Base-by-base conservation (phyloP, 768 basidiomycete species). In the Tremella fuciformis region DNA sequence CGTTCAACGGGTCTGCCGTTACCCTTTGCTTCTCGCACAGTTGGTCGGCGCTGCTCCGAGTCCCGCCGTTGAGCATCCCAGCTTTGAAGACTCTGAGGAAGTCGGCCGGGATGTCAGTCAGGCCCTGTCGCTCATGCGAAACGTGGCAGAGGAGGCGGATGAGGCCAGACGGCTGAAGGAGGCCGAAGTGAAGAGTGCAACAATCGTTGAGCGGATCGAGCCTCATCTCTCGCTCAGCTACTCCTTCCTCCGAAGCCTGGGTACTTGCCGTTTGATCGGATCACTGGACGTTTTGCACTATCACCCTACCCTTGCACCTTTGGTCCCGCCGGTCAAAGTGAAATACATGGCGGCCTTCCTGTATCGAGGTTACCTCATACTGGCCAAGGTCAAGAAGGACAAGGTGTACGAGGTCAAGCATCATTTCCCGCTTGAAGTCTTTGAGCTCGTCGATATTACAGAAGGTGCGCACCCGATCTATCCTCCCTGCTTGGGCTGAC, bases 1-100 rank as follows among this genome's bases (percentile, higher is more conserved):
- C n/a, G 83, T 97, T 15, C 94, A 99, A 77, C 82, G 92, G 51
- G 87, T 99, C 50, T 97, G 93, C 83, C 89, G 87, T 66, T 99
- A 99, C 72, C 91, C 92, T 16, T 82, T 98, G 51, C 82, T 99
- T 8, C 83, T 99, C 46, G 86, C 85, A 57, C 85, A 88, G 66
- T 82, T 96, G 37, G 77, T 76, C 29, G 64, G 59, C 16, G 57
- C 66, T 11, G 58, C 66, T 8, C 58, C 63, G 8, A 47, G 44
- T 29, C 62, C 69, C 13, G 42, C n/a, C 7, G 55, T 26, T 3
- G 59, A 64, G 37, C 59, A 50, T 8, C 38, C 37, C 3, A 49
- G 49, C 13, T 58, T 59, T 29, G 37, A 37, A 13, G 48, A 55
- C 18, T 50, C 22, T 1, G 64, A 59, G 11, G 61, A 52, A 39